These are phyloP conservation scores for Penicillium sp. DNA, from an alignment of 2,329 filamentous ascomycete genomes.

Conservation along the genomic window DNA sequence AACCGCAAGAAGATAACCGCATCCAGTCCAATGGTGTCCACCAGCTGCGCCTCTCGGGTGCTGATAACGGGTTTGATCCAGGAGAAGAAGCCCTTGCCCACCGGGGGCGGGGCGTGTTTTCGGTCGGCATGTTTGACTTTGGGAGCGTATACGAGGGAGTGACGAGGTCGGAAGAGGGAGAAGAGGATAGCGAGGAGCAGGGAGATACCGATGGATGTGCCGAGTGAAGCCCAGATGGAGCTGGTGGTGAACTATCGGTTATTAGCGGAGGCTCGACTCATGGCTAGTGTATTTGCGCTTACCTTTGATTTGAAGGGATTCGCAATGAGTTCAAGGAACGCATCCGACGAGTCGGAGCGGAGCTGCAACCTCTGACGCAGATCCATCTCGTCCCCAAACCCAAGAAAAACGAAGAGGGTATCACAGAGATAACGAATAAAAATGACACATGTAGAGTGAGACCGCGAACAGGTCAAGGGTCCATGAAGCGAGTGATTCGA, in stretches of 20 bases:
- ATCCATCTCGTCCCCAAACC: conserved; percentile 27
- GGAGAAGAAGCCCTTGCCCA: conserved; percentile 83
- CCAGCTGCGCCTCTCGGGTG: conserved; percentile 73
- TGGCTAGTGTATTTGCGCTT: neutral
- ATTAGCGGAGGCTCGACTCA: neutral
- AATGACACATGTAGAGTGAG: conserved; percentile 16
- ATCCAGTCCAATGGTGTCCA: conserved; percentile 86
- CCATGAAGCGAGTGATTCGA: conserved; percentile 2
- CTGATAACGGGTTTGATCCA: conserved; percentile 79
- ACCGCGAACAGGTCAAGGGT: conserved; percentile 10
- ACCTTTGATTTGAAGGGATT: conserved; percentile 48
- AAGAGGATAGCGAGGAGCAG: conserved; percentile 74
- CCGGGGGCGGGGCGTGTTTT: conserved; percentile 80
- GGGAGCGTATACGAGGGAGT: conserved; percentile 89
- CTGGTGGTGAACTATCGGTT: conserved; percentile 52
- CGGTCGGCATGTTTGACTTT: conserved; percentile 90
- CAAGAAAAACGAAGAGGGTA: neutral
- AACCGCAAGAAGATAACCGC: conserved; percentile 89
- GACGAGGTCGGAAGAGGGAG: conserved; percentile 86
- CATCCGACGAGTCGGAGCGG: conserved; percentile 31
- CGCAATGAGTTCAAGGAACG: conserved; percentile 46
- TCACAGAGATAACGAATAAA: conserved; percentile 17
- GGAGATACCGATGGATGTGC: conserved; percentile 75
- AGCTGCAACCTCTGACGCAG: conserved; percentile 20
- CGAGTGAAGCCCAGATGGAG: conserved; percentile 76